Evolutionary conservation across 306 rosid species (phyloP).

Genomic region (Carpinus viminea): DNA sequence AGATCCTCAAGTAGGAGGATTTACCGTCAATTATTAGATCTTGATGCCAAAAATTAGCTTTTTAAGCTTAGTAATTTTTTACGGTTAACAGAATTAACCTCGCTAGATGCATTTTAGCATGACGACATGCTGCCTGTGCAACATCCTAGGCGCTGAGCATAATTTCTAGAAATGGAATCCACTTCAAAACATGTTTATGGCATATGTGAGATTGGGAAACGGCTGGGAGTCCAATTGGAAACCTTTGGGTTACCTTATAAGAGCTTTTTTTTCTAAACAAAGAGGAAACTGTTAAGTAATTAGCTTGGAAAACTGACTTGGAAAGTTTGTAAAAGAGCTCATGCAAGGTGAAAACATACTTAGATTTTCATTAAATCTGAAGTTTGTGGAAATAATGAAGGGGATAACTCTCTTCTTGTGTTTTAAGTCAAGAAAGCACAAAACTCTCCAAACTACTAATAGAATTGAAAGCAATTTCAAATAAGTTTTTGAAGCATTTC

Average conservation of each 20-base stretch:
- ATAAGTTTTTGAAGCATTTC: neutral
- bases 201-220: neutral
- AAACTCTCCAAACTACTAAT: neutral
- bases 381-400: neutral
- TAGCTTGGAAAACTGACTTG: neutral
- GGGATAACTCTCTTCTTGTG: neutral
- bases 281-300: neutral
- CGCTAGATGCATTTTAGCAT: neutral
- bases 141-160: neutral
- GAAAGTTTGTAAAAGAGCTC: neutral
- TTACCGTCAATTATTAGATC: neutral
- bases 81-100: neutral
- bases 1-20: neutral
- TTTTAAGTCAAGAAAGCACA: slow-evolving; percentile 2
- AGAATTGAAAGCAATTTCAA: neutral
- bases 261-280: neutral
- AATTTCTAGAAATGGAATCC: neutral
- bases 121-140: neutral
- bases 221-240: slow-evolving; percentile 4
- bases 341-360: neutral
- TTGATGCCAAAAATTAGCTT: neutral
- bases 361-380: slow-evolving; percentile 17
- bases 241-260: slow-evolving; percentile 2
- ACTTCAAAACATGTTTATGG: neutral
- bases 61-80: neutral